Base-by-base conservation (phyloP, 768 basidiomycete genomes). In the Fibroporia radiculosa region DNA sequence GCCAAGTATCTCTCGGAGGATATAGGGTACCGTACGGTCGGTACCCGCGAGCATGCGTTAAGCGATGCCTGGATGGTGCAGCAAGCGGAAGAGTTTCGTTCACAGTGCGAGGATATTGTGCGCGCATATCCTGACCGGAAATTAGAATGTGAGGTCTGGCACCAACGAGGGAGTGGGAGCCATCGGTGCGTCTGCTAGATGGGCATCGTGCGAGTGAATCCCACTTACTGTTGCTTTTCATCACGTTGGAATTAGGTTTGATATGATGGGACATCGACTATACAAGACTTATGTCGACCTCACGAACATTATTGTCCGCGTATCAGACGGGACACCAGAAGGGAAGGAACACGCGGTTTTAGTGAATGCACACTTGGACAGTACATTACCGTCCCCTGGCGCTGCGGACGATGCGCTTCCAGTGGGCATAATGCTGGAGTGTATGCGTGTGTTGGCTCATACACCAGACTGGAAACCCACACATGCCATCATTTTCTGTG, bases 401-500 rank as follows among this genome's bases (percentile, higher is more conserved):
- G 90, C 89, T 19, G 78, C 87, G 3, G 93, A 96, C 56, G 93
- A 98, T 56, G 91, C 82, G 1, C 67, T 96, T 6, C 67, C 89
- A 4, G 84, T 93, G 7, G 95, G 89, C 1, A 78, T 95, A 32
- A 93, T 96, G 91, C 68, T 97, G 26, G 95, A 97, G 47, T 77
- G 81, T 40, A 80, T 90, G 39, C 66, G 95, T 1, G 91, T 95
- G 0, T 60, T 95, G 34, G 66, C 85, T 2, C 62, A 77, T 29
- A 83, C 81, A 0, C 74, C 80, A 1, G 71, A 70, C 7, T 82
- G 84, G 78, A 72, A 78, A 7, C 89, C 92, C 1, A 76, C 74
- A 27, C 76, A 89, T 56, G 73, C 89, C 6, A 73, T 90, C 49
- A 73, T 98, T 19, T 92, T 98, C 60, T 63, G 92, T 92, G 54